Base-by-base conservation (phyloP, 768 basidiomycete species). In the Tylopilus sp. region DNA sequence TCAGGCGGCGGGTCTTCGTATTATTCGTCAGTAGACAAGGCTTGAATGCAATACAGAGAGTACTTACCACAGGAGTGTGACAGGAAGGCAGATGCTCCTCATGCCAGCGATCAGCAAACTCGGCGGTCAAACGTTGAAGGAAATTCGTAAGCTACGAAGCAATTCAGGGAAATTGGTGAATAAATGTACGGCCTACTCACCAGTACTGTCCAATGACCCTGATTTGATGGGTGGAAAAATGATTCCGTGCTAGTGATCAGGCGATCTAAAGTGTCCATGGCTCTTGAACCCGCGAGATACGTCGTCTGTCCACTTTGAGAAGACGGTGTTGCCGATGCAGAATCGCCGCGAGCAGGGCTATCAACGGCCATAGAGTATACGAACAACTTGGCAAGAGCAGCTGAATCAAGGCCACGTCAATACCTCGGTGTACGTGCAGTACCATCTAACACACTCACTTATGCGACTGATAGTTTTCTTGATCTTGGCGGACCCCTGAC, bases 161-260 rank as follows among this genome's bases (percentile, higher is more conserved):
- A 44, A 36, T 41, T 68, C 10, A 60, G 57, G 17, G 53, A 36
- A 44, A 46, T 11, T 41, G 25, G 12, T 8, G 6, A 9, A 2
- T 28, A 42, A 46, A 13, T 17, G 47, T 25, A 23, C 2, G 12
- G 25, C 9, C 9, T 6, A 53, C 58, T 45, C 25, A 63, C 69
- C 55, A 65, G 47, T 36, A 69, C 56, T 8, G 91, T 87, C 91
- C 93, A 97, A 26, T 78, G 72, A 4, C 95, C 95, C 26, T 85
- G 84, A 64, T 97, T 97, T 4, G 90, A 91, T 2, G 95, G 95
- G 67, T 98, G 95, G 71, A 98, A 98, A 75, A 88, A 95, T 0
- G 87, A 84, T 64, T 98, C 95, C 6, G 88, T 91, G 60, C 91
- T 94, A 13, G 91, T 95, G 54, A 98, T 82, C 38, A 98, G 71